phyloP scores from a whole-genome alignment of 345 rosid genomes.

The Carallia brachiata region DNA sequence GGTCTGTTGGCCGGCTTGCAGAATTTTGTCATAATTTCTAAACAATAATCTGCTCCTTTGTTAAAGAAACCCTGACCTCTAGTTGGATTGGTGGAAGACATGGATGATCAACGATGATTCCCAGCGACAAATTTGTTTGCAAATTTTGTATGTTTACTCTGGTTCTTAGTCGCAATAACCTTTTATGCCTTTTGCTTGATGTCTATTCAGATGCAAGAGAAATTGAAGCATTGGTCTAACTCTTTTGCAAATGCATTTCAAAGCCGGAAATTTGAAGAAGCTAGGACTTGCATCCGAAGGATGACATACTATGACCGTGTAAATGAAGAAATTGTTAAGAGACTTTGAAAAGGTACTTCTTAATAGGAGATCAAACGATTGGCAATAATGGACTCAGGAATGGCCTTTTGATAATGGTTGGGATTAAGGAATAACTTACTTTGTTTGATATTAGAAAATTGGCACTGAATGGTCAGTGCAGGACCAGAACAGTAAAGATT shows the following conservation, averaged over 20 bases:
- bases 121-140: not conserved
- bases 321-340: conserved; percentile 74
- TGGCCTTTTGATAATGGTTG: too few relatives aligned
- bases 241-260: conserved; percentile 56
- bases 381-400: not conserved
- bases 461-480: too few relatives aligned
- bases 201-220: conserved; percentile 57
- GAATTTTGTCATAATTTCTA: not conserved
- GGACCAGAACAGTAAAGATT: too few relatives aligned
- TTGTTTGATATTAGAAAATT: not conserved
- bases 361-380: not conserved
- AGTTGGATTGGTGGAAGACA: not conserved
- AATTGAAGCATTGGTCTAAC: conserved; percentile 56
- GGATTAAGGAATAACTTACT: not conserved
- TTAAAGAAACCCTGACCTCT: not conserved
- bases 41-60: not conserved
- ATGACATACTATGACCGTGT: conserved; percentile 85
- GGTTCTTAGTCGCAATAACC: not conserved
- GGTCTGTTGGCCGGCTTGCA: not conserved
- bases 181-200: not conserved
- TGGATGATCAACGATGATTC: too few relatives aligned
- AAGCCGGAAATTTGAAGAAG: conserved; percentile 61
- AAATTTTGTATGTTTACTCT: not conserved
- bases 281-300: conserved; percentile 61
- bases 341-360: conserved; percentile 47